Evolutionary conservation across 2,329 filamentous ascomycete species (phyloP).

Genomic region (Chaetomium olivaceum): DNA sequence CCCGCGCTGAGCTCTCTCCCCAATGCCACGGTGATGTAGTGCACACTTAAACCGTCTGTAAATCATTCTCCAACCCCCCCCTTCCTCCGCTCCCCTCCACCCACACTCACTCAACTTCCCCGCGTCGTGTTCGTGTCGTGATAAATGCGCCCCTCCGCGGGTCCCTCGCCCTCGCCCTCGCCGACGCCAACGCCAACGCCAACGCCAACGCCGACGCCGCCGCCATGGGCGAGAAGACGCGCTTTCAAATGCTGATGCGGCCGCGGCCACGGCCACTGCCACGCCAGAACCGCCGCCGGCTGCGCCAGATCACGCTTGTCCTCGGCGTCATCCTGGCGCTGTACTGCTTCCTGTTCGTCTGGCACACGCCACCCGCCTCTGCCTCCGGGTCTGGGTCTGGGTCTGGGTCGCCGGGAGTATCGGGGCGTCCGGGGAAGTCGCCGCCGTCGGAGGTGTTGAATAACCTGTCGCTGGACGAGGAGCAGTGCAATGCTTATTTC

Average conservation of each 20-base stretch:
- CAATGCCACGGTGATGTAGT: not conserved
- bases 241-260: slow-evolving; percentile 22
- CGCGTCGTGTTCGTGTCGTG: not conserved
- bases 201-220: not conserved
- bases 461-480: slow-evolving; percentile 44
- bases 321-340: slow-evolving; percentile 29
- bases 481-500: slow-evolving; percentile 48
- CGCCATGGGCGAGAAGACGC: slow-evolving; percentile 17
- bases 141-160: slow-evolving; percentile 11
- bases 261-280: slow-evolving; percentile 20
- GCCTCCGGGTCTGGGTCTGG: no score
- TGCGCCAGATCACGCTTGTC: slow-evolving; percentile 31
- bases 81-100: not conserved
- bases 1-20: not conserved
- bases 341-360: slow-evolving; percentile 35
- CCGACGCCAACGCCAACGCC: no score
- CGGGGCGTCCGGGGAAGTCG: no score
- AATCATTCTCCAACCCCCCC: not conserved
- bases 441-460: slow-evolving; percentile 32
- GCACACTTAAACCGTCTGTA: not conserved
- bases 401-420: no score
- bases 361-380: slow-evolving; percentile 5
- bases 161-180: no score
- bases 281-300: slow-evolving; percentile 25
- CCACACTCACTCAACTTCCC: no score